Evolutionary conservation across 192 early-diverging fungal species (phyloP).

Genomic region (Chytriomyces sp.): DNA sequence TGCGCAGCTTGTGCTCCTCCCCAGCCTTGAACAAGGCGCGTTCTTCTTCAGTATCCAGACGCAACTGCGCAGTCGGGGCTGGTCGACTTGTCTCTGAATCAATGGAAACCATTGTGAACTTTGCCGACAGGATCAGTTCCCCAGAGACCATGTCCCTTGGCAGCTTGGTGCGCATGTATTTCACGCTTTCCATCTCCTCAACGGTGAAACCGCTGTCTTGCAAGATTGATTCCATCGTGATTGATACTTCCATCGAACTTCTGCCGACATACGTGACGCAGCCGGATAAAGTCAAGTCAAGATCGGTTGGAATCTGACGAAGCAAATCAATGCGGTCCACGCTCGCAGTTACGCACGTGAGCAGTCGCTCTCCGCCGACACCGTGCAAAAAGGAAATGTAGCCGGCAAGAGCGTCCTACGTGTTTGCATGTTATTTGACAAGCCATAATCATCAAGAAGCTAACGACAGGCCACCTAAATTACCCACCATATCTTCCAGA

Average conservation of each 20-base stretch:
- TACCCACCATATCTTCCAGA: constrained; percentile 79
- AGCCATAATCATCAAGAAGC: too few species aligned
- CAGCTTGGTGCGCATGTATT: background rate
- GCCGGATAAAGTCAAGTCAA: constrained; percentile 74
- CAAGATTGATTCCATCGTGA: constrained; percentile 37
- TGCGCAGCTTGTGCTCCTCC: constrained; percentile 59
- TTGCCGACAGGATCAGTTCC: constrained; percentile 64
- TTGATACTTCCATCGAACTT: constrained; percentile 79
- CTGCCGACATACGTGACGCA: constrained; percentile 81
- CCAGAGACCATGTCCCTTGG: constrained; percentile 24
- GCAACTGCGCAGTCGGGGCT: constrained; percentile 68
- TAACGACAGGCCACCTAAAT: too few species aligned
- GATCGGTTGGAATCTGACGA: constrained; percentile 57
- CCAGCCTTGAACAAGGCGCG: constrained; percentile 68
- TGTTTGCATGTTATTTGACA: too few species aligned
- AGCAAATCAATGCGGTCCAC: constrained; percentile 85
- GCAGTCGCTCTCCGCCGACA: constrained; percentile 52
- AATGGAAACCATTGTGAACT: constrained; percentile 80
- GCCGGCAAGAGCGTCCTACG: constrained; percentile 87
- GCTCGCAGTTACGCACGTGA: constrained; percentile 82
- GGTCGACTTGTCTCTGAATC: constrained; percentile 70
- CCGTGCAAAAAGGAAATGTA: constrained; percentile 79
- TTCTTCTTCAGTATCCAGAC: constrained; percentile 72
- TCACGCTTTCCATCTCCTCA: constrained; percentile 13
- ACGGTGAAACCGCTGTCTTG: constrained; percentile 14